Evolutionary conservation across 2,329 filamentous ascomycete genomes (phyloP), one percentile per base, ranked within the genome.

Genomic region (Trichoderma sp.): DNA sequence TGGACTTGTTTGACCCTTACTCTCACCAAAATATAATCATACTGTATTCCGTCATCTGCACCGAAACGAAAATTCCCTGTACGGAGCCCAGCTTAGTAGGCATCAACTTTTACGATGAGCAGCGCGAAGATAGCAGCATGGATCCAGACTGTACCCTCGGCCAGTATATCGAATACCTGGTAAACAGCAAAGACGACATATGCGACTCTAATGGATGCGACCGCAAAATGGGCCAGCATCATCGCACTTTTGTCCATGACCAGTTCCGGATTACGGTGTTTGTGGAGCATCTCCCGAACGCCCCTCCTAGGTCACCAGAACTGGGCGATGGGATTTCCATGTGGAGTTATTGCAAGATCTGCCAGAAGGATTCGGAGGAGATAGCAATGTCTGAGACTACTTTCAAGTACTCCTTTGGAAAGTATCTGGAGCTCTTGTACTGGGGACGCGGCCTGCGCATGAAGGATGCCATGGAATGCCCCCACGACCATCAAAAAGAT

Each of bases 381-480:
- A 92, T 93, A 75, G 91, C 92, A 36, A 98, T 99, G 94, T 98
- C 95, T 1, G 91, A 94, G 71, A 94, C 90, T 76, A 97, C 95
- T 0, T 99, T 94, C 93, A 98, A 97, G 80, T 99, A 99, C 80
- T 99, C 96, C 0, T 97, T 99, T 78, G 96, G 94, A 12, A 99
- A 99, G 81, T 99, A 98, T 77, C 86, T 99, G n/a, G 96, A 99
- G 81, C 85, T 99, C 20, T 94, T 95, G 3, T 98, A 98, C 80
- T 99, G 95, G 95, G 95, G 95, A 78, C 92, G 90, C 55, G 92
- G 93, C 47, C 84, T 98, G 63, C 92, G 91, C 78, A 90, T 91
- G 76, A 90, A 88, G 74, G 90, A 91, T 59, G 89, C 90, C 32
- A 85, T 93, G 47, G 84, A 80, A 67, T 99, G 97, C 79, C 89